A percentile compares a stretch with the other conserved stretches of the same genome.
Conservation (phyloP, 176 grass and related monocot genomes). For the Pharus latifolius region DNA sequence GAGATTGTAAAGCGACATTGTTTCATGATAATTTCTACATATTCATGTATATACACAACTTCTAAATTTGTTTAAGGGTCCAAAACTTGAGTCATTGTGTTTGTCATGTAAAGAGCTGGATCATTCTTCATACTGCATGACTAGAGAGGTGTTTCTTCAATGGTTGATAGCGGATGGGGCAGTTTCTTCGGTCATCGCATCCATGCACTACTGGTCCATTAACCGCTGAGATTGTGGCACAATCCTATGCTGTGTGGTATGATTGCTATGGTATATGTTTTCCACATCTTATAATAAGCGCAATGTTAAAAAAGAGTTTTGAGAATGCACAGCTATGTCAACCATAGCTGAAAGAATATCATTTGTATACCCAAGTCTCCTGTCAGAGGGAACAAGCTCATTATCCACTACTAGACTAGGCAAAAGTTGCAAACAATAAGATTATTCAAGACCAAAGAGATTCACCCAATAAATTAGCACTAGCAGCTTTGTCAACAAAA, state of each 20-base stretch:
- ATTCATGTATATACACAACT: slow-evolving; percentile 52
- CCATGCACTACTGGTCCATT: too few species aligned
- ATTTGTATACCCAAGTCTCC: too few species aligned
- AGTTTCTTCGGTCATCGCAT: too few species aligned
- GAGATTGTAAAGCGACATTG: slow-evolving; percentile 43
- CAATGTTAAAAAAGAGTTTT: too few species aligned
- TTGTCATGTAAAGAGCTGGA: neutral
- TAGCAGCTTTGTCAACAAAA: slow-evolving; percentile 7
- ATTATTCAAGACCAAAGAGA: neutral
- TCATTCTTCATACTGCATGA: neutral
- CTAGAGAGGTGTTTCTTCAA: neutral
- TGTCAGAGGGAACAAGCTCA: too few species aligned
- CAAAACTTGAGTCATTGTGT: neutral
- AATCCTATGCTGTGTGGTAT: too few species aligned
- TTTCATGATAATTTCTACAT: slow-evolving; percentile 21
- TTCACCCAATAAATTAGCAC: neutral
- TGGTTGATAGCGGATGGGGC: too few species aligned
- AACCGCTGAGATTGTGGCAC: too few species aligned
- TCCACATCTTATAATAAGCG: too few species aligned
- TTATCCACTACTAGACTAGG: neutral
- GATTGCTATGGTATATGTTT: too few species aligned
- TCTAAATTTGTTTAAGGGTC: neutral
- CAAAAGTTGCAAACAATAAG: neutral
- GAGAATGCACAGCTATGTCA: too few species aligned
- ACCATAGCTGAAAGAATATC: too few species aligned